Evolutionary conservation across 2,329 filamentous ascomycete genomes (phyloP).

Genomic region (Hypoxylon sp.): DNA sequence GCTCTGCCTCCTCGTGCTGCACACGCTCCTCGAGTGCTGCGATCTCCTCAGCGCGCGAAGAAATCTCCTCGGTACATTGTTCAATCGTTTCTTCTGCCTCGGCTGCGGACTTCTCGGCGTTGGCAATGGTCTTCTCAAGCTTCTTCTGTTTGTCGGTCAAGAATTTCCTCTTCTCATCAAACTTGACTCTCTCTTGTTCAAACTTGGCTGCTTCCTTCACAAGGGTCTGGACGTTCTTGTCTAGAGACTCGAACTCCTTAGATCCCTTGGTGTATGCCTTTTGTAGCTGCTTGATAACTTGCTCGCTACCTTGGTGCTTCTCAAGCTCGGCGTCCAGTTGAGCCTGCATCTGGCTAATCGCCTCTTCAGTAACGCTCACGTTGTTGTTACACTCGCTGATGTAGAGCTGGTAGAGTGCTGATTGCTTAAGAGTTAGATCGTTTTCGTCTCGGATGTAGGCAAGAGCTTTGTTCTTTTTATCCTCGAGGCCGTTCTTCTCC

Average conservation of each 20-base stretch:
- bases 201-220: slow-evolving; percentile 91
- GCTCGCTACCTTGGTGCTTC: slow-evolving; percentile 91
- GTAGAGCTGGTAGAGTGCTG: slow-evolving; percentile 92
- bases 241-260: slow-evolving; percentile 85
- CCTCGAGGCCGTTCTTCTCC: slow-evolving; percentile 91
- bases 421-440: slow-evolving; percentile 89
- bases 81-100: slow-evolving; percentile 85
- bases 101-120: slow-evolving; percentile 79
- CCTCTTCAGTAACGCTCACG: slow-evolving; percentile 87
- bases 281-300: slow-evolving; percentile 90
- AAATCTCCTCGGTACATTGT: slow-evolving; percentile 83
- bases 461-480: slow-evolving; percentile 96
- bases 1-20: slow-evolving; percentile 83
- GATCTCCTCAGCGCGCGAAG: slow-evolving; percentile 81
- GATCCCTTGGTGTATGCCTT: slow-evolving; percentile 85
- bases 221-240: slow-evolving; percentile 84
- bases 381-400: slow-evolving; percentile 91
- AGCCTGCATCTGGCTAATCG: slow-evolving; percentile 89
- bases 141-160: slow-evolving; percentile 92
- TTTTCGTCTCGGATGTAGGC: slow-evolving; percentile 94
- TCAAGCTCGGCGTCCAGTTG: slow-evolving; percentile 89
- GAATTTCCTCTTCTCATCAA: slow-evolving; percentile 98
- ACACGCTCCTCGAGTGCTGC: slow-evolving; percentile 81
- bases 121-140: slow-evolving; percentile 87
- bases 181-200: slow-evolving; percentile 97